Evolutionary conservation across 2,329 filamentous ascomycete genomes (phyloP), one percentile per base, ranked within the genome.

Genomic region (Calonectria pauciramosa): DNA sequence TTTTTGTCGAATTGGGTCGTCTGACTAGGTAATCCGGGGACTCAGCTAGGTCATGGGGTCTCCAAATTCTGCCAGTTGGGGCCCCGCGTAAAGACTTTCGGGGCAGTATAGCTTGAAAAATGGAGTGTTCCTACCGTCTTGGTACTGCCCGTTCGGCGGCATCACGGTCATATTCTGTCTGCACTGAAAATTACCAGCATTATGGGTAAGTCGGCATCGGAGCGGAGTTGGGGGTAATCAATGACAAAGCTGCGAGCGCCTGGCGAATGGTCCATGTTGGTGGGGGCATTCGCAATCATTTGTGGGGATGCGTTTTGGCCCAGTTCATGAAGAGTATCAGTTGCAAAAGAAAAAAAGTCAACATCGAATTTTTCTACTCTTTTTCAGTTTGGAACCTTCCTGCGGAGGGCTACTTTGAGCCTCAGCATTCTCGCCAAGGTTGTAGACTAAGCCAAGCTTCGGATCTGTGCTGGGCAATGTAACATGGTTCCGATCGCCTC

Each of bases 131-230:
- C 41, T 26, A 49, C 41, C 26, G 38, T 44, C 60, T 65, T 44
- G 30, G 60, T 34, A 65, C n/a, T 65, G 30, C 28, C 60, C 41
- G 60, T 65, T 65, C 38, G 60, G 60, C 38, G 60, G 16, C 60
- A 65, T 49, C 60, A 65, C 60, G 60, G 60, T 34, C 60, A 47
- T 65, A 65, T 49, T 65, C 34, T 63, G 18, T 63, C 56, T 28
- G 38, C 36, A 18, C 34, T 65, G 60, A 3, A 49, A 49, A 49
- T 49, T 49, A 49, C 60, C 60, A 65, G 41, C 60, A 65, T 65
- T 49, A 32, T 65, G 60, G 60, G 41, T 65, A 65, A 65, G 11
- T 65, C 60, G 60, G 60, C 60, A 65, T 49, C 41, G n/a, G 41
- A 34, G 60, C 60, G 60, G 60, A 65, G 60, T 65, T 49, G 26